phyloP scores from a whole-genome alignment of 2,329 filamentous ascomycete species.

The Lecanicillium sp. region DNA sequence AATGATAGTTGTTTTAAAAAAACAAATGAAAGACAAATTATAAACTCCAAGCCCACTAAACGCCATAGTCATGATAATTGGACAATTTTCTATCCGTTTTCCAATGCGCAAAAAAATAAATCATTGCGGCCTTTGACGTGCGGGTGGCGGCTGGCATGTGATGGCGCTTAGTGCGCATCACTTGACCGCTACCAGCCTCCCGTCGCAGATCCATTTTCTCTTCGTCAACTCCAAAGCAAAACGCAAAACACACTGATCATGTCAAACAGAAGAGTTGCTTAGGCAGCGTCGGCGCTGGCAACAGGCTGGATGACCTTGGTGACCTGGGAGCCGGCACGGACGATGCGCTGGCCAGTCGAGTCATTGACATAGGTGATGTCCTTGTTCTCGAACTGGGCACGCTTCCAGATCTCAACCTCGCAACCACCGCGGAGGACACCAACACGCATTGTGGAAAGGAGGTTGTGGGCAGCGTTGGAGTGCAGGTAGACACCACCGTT shows the following conservation, averaged over 20 bases:
- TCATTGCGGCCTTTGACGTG: background rate
- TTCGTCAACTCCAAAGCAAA: background rate
- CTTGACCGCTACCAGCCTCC: background rate
- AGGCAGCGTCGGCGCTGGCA: conserved; percentile 79
- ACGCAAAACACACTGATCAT: background rate
- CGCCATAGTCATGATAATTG: conserved; percentile 12
- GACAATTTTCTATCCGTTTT: conserved; percentile 7
- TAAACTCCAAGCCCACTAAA: conserved; percentile 7
- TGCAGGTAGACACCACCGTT: conserved; percentile 88
- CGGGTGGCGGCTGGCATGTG: background rate
- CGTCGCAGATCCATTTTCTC: background rate
- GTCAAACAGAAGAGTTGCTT: conserved; percentile 17
- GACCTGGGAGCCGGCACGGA: conserved; percentile 78
- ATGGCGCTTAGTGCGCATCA: background rate
- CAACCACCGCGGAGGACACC: conserved; percentile 81
- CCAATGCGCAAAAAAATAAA: conserved; percentile 3
- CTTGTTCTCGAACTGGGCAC: conserved; percentile 77
- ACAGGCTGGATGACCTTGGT: conserved; percentile 78
- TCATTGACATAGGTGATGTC: conserved; percentile 76
- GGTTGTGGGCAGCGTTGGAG: conserved; percentile 84
- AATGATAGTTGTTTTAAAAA: background rate
- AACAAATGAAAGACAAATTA: conserved; percentile 2
- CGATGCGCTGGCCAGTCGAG: conserved; percentile 71
- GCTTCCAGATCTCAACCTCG: conserved; percentile 92
- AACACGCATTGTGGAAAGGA: conserved; percentile 81